phyloP scores from a whole-genome alignment of 176 grass and related monocot species.

The Hsuehochloa calcarea region DNA sequence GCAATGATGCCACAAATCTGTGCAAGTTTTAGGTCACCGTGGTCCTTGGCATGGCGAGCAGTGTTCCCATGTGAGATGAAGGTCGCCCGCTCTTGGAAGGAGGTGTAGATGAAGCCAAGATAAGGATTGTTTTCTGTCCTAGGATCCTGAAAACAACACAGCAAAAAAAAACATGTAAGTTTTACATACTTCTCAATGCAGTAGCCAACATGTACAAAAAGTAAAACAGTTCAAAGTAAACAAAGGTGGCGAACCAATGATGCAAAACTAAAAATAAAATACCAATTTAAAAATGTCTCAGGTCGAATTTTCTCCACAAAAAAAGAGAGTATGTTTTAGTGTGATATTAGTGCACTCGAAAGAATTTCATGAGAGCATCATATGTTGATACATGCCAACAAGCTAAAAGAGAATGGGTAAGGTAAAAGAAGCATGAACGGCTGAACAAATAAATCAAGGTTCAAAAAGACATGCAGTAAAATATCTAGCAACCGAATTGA shows the following conservation, averaged over 20 bases:
- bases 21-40: slow-evolving; percentile 80
- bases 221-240: not conserved
- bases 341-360: not conserved
- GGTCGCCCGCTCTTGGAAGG: slow-evolving; percentile 88
- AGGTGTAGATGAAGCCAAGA: slow-evolving; percentile 95
- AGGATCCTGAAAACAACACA: slow-evolving; percentile 67
- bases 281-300: not conserved
- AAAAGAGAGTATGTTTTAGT: not conserved
- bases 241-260: not conserved
- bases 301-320: not conserved
- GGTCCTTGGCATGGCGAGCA: slow-evolving; percentile 84
- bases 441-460: not conserved
- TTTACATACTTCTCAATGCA: not conserved
- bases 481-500: not conserved
- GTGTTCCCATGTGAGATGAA: slow-evolving; percentile 98
- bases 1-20: slow-evolving; percentile 93
- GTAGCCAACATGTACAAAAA: not conserved
- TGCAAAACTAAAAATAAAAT: not conserved
- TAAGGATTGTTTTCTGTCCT: slow-evolving; percentile 97
- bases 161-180: not conserved
- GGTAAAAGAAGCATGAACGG: slow-evolving; percentile 15
- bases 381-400: not conserved
- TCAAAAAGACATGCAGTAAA: not conserved
- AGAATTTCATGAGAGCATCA: not conserved
- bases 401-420: not conserved